A percentile compares a stretch with the other conserved stretches of the same genome.
Evolutionary conservation across 2,329 filamentous ascomycete species (phyloP).

Genomic region (Exophiala sp.): DNA sequence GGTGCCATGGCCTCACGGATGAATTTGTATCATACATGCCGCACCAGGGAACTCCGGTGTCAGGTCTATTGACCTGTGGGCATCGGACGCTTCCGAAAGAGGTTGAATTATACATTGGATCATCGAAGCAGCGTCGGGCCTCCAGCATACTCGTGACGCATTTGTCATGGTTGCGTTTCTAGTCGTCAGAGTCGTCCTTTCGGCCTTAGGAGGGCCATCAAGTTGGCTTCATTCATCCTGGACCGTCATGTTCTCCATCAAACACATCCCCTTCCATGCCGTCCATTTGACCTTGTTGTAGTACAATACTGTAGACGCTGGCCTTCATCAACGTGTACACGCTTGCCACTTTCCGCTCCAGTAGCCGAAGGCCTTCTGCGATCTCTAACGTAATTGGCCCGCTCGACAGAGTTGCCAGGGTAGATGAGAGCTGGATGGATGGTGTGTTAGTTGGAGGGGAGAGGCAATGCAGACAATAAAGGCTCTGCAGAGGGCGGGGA

Average conservation of each 20-base stretch:
- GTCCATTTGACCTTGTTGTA: conserved; percentile 82
- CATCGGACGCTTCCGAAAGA: background rate
- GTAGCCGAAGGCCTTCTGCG: conserved; percentile 73
- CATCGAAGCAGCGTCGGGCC: background rate
- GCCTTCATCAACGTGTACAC: conserved; percentile 96
- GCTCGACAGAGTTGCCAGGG: conserved; percentile 59
- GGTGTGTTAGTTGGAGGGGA: conserved; percentile 28
- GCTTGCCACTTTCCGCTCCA: conserved; percentile 90
- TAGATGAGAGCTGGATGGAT: conserved; percentile 51
- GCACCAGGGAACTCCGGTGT: background rate
- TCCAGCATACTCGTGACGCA: background rate
- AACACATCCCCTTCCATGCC: conserved; percentile 4
- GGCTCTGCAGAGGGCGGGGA: no score
- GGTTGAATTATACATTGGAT: background rate
- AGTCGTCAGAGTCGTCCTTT: background rate
- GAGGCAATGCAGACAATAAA: background rate
- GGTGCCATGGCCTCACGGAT: background rate
- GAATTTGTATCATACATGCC: background rate
- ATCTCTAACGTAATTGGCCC: conserved; percentile 70
- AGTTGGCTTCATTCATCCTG: background rate
- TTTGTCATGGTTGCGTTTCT: background rate
- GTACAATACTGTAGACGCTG: conserved; percentile 95
- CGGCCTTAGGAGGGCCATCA: background rate
- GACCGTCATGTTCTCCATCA: background rate
- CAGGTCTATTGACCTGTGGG: background rate